phyloP scores from a whole-genome alignment of 306 rosid genomes.

The Hippophae tibetana region DNA sequence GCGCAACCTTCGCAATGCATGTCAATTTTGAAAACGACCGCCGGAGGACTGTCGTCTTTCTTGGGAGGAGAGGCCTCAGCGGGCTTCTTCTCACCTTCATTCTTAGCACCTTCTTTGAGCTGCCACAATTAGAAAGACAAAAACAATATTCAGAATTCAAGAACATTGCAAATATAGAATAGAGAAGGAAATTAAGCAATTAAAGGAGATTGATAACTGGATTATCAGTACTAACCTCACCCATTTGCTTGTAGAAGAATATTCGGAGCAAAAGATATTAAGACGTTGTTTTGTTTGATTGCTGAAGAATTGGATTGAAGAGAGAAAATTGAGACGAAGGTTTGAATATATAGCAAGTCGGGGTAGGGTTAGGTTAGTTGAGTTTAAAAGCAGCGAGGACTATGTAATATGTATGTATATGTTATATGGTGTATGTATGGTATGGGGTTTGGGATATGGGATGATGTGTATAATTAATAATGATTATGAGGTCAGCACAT shows the following conservation, averaged over 20 bases:
- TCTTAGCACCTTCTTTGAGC: conserved; percentile 35
- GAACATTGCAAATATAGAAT: neutral
- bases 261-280: neutral
- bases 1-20: conserved; percentile 87
- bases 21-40: conserved; percentile 59
- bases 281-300: neutral
- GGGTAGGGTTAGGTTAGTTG: conserved; percentile 2
- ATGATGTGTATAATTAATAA: neutral
- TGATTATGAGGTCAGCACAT: neutral
- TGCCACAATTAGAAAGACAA: conserved; percentile 18
- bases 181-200: neutral
- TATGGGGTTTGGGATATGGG: neutral
- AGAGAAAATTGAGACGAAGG: neutral
- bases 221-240: conserved; percentile 35
- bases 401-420: neutral
- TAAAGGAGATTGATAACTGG: neutral
- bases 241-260: conserved; percentile 23
- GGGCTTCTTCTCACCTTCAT: conserved; percentile 56
- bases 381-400: neutral
- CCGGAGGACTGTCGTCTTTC: conserved; percentile 30
- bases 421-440: conserved; percentile 5
- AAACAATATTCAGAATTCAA: conserved; percentile 8
- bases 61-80: conserved; percentile 28
- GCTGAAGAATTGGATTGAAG: conserved; percentile 15
- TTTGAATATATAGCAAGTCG: conserved; percentile 22